A percentile compares a stretch with the other conserved stretches of the same genome.
phyloP scores from a whole-genome alignment of 169 alveolate genomes.

The Cryptosporidium ryanae region DNA sequence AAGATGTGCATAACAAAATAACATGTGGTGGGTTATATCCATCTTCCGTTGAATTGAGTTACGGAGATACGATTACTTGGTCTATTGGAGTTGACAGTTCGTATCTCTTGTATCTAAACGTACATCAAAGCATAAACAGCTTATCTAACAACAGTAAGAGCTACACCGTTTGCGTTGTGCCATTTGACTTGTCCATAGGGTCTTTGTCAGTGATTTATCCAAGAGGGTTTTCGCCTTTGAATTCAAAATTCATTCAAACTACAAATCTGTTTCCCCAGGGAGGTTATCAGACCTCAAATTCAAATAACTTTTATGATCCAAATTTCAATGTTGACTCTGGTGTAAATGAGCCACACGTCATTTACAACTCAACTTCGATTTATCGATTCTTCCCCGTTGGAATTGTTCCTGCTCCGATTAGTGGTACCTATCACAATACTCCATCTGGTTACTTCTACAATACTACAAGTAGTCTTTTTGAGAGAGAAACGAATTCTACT shows the following conservation, averaged over 20 bases:
- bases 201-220: conserved; percentile 35
- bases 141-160: background rate
- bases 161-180: conserved; percentile 42
- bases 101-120: conserved; percentile 22
- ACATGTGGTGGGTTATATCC: conserved; percentile 59
- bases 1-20: conserved; percentile 27
- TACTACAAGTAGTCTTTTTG: conserved; percentile 52
- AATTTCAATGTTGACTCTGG: background rate
- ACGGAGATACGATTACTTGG: conserved; percentile 45
- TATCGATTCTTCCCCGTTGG: conserved; percentile 70
- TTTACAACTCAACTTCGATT: background rate
- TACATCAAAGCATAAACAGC: background rate
- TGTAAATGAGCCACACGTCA: conserved; percentile 12
- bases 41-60: background rate
- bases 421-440: conserved; percentile 18
- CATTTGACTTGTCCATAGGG: background rate
- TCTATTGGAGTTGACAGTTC: conserved; percentile 30
- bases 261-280: conserved; percentile 27
- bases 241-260: conserved; percentile 14
- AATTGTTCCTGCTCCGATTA: conserved; percentile 21
- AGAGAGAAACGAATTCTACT: conserved; percentile 29
- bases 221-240: conserved; percentile 44
- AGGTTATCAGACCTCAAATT: conserved; percentile 17
- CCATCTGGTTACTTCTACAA: conserved; percentile 53
- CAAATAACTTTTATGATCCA: conserved; percentile 20